Evolutionary conservation across 352 stramenopile species (phyloP).

Genomic region (Globisporangium mamillatum): DNA sequence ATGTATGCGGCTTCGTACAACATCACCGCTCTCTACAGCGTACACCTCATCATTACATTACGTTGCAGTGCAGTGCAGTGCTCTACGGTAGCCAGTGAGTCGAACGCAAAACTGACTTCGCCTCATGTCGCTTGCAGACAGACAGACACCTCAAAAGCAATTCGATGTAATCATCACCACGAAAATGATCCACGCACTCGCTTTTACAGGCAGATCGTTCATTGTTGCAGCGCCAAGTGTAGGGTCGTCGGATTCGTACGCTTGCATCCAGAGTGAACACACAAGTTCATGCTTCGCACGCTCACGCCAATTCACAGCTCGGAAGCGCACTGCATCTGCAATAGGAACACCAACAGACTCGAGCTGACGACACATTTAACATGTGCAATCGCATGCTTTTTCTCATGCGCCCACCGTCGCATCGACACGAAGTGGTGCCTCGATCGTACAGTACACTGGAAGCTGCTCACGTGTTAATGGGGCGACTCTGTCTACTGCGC

Average conservation of each 20-base stretch:
- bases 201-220: not conserved
- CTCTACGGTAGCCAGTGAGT: not conserved
- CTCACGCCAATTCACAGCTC: too few relatives aligned
- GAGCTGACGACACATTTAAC: not conserved
- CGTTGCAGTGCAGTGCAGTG: not conserved
- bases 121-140: not conserved
- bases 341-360: not conserved
- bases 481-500: not conserved
- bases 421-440: not conserved
- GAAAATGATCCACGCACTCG: not conserved
- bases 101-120: not conserved
- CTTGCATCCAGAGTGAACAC: not conserved
- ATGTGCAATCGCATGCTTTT: conserved; percentile 1
- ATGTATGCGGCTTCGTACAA: too few relatives aligned
- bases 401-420: not conserved
- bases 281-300: too few relatives aligned
- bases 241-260: not conserved
- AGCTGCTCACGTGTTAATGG: not conserved
- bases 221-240: not conserved
- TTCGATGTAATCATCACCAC: not conserved
- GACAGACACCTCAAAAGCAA: not conserved
- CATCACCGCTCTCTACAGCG: not conserved
- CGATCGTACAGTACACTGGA: not conserved
- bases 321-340: not conserved
- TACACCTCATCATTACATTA: not conserved